Base-by-base conservation (phyloP, 768 basidiomycete genomes). In the Leccinum longicurvipes region DNA sequence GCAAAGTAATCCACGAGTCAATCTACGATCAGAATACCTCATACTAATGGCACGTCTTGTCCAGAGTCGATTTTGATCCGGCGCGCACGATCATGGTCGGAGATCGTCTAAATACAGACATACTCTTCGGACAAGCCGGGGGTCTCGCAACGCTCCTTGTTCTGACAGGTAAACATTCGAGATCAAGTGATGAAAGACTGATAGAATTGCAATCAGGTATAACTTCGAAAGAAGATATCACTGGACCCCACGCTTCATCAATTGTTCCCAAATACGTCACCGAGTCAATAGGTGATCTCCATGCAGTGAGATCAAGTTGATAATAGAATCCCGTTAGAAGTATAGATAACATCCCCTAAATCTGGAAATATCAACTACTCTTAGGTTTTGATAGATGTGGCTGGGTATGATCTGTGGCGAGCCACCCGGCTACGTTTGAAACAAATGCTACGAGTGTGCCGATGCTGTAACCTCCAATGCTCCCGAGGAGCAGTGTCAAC, bases 41-140 rank as follows among this genome's bases (percentile, higher is more conserved):
- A 44, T 28, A 32, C 50, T 41, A 63, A 61, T 65, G 45, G 58
- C 56, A 25, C 42, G n/a, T 11, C 10, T 29, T 41, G 45, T 12
- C 9, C 47, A 97, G 94, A 72, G 85, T 95, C 62, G 70, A 89
- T 47, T 94, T 92, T 69, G 89, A 98, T 72, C 91, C 91, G 42
- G 75, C 79, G 57, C 78, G 85, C 51, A 94, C 95, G 15, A 84
- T 98, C 69, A 98, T 99, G 93, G 79, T 98, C 45, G 96, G 96
- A 41, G 96, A 99, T 74, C 83, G 96, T 57, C 79, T 99, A 61
- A 89, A 91, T 69, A 98, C 97, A 6, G 96, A 99, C 72, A 98
- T 99, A 63, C 73, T 89, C 50, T 99, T 98, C 65, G 97, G 96
- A 49, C 81, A 91, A 68, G 82, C 82, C 46, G 92, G 93, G 41